Percentiles rank a stretch among this genome's conserved stretches.
phyloP scores from a whole-genome alignment of 2,329 filamentous ascomycete genomes.

The Beauveria sp. region DNA sequence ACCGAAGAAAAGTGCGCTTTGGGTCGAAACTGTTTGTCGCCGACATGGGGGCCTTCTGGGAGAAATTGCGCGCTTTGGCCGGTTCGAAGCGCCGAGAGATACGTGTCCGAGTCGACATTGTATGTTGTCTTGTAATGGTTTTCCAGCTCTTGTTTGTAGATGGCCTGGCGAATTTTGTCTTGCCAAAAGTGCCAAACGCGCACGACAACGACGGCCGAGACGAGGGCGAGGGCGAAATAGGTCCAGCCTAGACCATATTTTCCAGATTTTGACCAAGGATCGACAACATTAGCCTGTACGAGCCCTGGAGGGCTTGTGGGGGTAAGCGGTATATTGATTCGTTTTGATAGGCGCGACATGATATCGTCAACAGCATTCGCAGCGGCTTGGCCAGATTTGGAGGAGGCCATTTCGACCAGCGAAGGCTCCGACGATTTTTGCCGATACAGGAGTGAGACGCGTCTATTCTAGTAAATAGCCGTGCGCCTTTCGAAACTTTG shows the following conservation, averaged over 20 bases:
- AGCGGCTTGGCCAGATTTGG: neutral
- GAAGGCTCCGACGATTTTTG: neutral
- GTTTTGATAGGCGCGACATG: conserved; percentile 37
- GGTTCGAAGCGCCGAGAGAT: conserved; percentile 38
- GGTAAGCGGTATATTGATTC: conserved; percentile 54
- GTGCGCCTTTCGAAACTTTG: neutral
- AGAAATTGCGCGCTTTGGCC: conserved; percentile 65
- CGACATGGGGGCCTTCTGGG: conserved; percentile 52
- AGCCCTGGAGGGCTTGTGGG: conserved; percentile 53
- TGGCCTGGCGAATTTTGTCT: conserved; percentile 83
- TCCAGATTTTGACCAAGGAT: conserved; percentile 73
- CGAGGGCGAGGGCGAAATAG: conserved; percentile 72
- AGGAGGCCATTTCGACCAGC: conserved; percentile 6
- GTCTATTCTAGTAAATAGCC: neutral
- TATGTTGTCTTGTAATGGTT: conserved; percentile 52
- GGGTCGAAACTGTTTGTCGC: conserved; percentile 49
- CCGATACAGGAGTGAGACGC: neutral
- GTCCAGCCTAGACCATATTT: conserved; percentile 87
- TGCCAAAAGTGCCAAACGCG: conserved; percentile 86
- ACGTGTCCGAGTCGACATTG: conserved; percentile 41
- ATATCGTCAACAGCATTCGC: conserved; percentile 4
- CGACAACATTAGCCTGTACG: conserved; percentile 55
- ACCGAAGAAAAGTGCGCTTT: conserved; percentile 72
- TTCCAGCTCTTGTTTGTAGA: conserved; percentile 76
- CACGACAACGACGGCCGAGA: conserved; percentile 58